phyloP scores from a whole-genome alignment of 805 yeast genomes.

The Hanseniaspora nectarophila region DNA sequence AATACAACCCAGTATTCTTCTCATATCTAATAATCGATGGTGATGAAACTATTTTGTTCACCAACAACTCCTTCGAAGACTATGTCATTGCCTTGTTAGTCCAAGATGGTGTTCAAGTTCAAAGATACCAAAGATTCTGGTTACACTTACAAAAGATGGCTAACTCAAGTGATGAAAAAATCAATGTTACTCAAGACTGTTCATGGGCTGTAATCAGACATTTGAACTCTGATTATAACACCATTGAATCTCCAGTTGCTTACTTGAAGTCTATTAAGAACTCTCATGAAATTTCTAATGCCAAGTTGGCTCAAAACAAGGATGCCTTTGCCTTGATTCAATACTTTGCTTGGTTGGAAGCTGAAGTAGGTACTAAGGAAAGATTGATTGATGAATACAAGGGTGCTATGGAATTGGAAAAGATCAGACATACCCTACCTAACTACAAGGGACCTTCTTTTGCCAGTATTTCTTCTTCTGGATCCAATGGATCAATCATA shows the following conservation, averaged over 20 bases:
- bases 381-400: conserved; percentile 48
- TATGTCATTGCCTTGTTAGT: conserved; percentile 33
- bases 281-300: conserved; percentile 55
- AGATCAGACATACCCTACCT: conserved; percentile 42
- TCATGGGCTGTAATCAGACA: conserved; percentile 59
- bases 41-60: conserved; percentile 39
- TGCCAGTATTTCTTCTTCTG: conserved; percentile 65
- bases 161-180: conserved; percentile 22
- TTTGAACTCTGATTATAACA: conserved; percentile 28
- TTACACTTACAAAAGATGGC: conserved; percentile 33
- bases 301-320: conserved; percentile 62
- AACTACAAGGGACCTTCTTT: conserved; percentile 60
- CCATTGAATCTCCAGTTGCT: conserved; percentile 49
- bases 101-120: conserved; percentile 37
- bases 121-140: conserved; percentile 50
- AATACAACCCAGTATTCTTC: conserved; percentile 78
- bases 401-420: conserved; percentile 49
- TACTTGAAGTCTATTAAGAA: conserved; percentile 69
- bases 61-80: conserved; percentile 35
- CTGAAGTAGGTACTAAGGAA: conserved; percentile 35
- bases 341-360: conserved; percentile 74
- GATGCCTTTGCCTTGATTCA: conserved; percentile 71
- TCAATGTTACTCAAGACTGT: conserved; percentile 45
- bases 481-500: conserved; percentile 62
- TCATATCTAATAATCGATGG: conserved; percentile 42